Base-by-base conservation (phyloP, 2,329 filamentous ascomycete species). In the Nannizzia gypsea region DNA sequence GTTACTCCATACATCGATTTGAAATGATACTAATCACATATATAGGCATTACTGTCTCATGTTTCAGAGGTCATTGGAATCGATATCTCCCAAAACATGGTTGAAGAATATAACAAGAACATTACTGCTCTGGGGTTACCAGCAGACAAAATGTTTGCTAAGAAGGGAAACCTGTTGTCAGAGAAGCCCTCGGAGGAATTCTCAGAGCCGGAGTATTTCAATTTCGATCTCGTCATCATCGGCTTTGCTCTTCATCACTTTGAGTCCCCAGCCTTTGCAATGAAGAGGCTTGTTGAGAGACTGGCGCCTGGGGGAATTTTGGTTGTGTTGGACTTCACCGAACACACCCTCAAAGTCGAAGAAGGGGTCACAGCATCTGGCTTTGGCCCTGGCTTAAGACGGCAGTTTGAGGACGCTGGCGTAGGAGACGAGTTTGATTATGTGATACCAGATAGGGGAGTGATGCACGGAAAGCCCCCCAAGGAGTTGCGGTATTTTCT, bases 11-110 rank as follows among this genome's bases (percentile, higher is more conserved):
- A 24, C 6, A 54, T n/a, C 13, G 17, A n/a, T n/a, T n/a, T n/a
- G 24, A 20, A 11, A 54, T 11, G 4, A 8, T 34, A 11, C 17
- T 54, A 54, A 54, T 34, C 26, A 8, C 9, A 3, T 54, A 66
- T 62, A 38, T 57, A 85, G 81, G 77, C 82, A 13, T 76, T 88
- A 13, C 81, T 79, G 1, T 82, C 84, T 1, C 84, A 82, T 65
- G 79, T 83, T 2, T 83, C 81, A 0, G 78, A 84, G 64, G 82
- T 82, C 55, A 73, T 85, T 15, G 88, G 86, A 46, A 78, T 91
- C 50, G 88, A 91, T 68, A 73, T 90, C 60, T 86, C 86, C 0
- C 79, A 84, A 63, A 82, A 82, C 62, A 90, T 90, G 87, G 80
- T 89, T 3, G 74, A 76, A 0, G 76, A 78, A 5, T 91, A 86